These are phyloP conservation scores for Cubamyces lactineus DNA, from an alignment of 768 basidiomycete species.

Conservation along the genomic window DNA sequence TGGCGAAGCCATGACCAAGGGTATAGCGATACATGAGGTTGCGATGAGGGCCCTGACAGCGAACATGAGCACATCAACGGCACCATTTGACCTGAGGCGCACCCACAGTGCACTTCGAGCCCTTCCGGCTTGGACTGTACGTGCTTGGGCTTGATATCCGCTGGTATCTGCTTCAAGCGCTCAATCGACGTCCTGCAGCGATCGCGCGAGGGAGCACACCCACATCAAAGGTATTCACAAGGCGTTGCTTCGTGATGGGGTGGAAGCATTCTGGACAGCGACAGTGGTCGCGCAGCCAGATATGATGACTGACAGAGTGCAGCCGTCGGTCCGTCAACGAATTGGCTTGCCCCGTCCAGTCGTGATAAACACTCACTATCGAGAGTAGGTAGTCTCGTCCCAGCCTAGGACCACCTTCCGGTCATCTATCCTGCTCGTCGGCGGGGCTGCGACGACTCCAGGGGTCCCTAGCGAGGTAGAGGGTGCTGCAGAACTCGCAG, in stretches of 20 bases:
- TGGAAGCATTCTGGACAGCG: slow-evolving; percentile 88
- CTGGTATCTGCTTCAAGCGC: slow-evolving; percentile 61
- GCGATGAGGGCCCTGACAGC: slow-evolving; percentile 54
- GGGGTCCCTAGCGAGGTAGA: neutral
- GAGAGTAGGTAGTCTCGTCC: slow-evolving; percentile 71
- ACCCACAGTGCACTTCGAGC: slow-evolving; percentile 75
- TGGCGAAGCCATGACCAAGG: slow-evolving; percentile 84
- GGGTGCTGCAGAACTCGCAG: too few species aligned
- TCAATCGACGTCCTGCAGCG: too few species aligned
- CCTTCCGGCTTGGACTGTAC: slow-evolving; percentile 63
- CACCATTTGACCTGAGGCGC: too few species aligned
- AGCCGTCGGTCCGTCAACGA: neutral
- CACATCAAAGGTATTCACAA: slow-evolving; percentile 85
- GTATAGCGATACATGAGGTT: slow-evolving; percentile 77
- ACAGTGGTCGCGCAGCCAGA: slow-evolving; percentile 94
- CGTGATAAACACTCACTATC: slow-evolving; percentile 60
- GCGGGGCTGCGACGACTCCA: slow-evolving; percentile 14
- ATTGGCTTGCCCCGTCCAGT: neutral
- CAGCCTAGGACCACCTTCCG: slow-evolving; percentile 71
- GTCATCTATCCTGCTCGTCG: slow-evolving; percentile 52
- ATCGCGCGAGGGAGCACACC: neutral
- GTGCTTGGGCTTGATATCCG: slow-evolving; percentile 64
- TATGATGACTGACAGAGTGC: slow-evolving; percentile 67
- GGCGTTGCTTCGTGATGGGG: slow-evolving; percentile 84
- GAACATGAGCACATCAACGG: neutral